Evolutionary conservation across 495 filamentous ascomycete genomes (phyloP).

Genomic region (Parathielavia appendiculata): DNA sequence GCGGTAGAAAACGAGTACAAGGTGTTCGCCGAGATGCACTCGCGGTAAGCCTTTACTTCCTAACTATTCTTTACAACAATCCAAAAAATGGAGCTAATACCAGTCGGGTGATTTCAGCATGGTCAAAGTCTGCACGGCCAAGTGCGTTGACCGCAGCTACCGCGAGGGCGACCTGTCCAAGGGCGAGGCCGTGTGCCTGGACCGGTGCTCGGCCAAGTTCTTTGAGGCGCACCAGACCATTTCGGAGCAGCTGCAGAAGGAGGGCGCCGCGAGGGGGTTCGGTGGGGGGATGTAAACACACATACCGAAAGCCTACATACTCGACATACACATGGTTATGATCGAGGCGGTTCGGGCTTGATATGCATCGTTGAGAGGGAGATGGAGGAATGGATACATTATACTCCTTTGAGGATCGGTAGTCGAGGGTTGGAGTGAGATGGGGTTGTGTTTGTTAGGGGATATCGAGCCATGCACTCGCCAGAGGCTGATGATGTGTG

Average conservation of each 20-base stretch:
- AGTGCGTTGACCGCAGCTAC: constrained; percentile 88
- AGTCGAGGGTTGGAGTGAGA: no score
- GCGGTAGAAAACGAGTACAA: constrained; percentile 91
- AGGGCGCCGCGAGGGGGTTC: constrained; percentile 39
- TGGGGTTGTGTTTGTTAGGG: no score
- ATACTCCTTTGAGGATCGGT: no score
- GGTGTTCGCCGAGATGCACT: constrained; percentile 95
- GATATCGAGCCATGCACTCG: no score
- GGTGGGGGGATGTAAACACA: constrained; percentile 16
- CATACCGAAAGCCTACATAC: neutral
- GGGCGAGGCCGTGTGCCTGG: constrained; percentile 94
- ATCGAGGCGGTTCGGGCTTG: no score
- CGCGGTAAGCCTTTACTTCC: constrained; percentile 53
- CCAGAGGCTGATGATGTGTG: no score
- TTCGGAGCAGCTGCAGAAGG: constrained; percentile 50
- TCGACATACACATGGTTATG: no score
- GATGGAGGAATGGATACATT: no score
- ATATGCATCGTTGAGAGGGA: no score
- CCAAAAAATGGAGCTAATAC: neutral
- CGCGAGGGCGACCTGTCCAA: constrained; percentile 95
- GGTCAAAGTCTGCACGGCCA: constrained; percentile 79
- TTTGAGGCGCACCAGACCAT: constrained; percentile 98
- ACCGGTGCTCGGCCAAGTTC: constrained; percentile 95
- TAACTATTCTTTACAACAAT: no score
- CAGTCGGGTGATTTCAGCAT: constrained; percentile 48